Evolutionary conservation across 225 moss, liverwort and hornwort genomes (phyloP).

Genomic region (Lunularia cruciata): DNA sequence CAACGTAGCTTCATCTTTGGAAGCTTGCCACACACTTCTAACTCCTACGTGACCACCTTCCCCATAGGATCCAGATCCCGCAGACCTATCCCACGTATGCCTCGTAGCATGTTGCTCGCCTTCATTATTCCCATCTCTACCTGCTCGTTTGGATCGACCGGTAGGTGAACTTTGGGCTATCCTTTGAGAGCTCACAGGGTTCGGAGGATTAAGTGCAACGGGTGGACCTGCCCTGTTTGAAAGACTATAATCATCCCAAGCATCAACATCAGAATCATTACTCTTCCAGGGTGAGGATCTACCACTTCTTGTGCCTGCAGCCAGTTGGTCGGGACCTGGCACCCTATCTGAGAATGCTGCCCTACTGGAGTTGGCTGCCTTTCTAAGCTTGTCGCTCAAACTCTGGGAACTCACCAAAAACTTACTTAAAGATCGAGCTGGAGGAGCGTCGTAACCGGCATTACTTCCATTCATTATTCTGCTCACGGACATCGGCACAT

Average conservation of each 20-base stretch:
- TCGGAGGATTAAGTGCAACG: constrained; percentile 16
- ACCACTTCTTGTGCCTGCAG: constrained; percentile 30
- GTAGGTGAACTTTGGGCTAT: constrained; percentile 28
- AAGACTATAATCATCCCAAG: constrained; percentile 40
- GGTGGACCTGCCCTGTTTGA: constrained; percentile 27
- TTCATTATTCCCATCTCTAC: constrained; percentile 47
- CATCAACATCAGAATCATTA: constrained; percentile 32
- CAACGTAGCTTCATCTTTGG: constrained; percentile 74
- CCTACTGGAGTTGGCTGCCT: constrained; percentile 48
- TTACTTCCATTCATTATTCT: constrained; percentile 46
- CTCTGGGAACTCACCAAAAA: constrained; percentile 57
- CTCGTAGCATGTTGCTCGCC: constrained; percentile 54
- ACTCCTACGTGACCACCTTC: constrained; percentile 56
- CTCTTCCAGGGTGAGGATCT: constrained; percentile 48
- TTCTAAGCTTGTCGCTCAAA: constrained; percentile 50
- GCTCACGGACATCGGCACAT: constrained; percentile 46
- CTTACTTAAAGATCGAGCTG: constrained; percentile 46
- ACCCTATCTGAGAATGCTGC: constrained; percentile 45
- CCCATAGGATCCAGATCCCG: constrained; percentile 51
- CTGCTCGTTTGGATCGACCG: constrained; percentile 23
- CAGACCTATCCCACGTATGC: constrained; percentile 49
- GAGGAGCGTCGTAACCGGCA: constrained; percentile 43
- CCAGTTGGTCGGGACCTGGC: constrained; percentile 26
- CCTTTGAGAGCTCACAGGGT: constrained; percentile 24
- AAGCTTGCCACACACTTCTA: constrained; percentile 75